Evolutionary conservation across 306 rosid genomes (phyloP).

Genomic region (Ammopiptanthus mongolicus): DNA sequence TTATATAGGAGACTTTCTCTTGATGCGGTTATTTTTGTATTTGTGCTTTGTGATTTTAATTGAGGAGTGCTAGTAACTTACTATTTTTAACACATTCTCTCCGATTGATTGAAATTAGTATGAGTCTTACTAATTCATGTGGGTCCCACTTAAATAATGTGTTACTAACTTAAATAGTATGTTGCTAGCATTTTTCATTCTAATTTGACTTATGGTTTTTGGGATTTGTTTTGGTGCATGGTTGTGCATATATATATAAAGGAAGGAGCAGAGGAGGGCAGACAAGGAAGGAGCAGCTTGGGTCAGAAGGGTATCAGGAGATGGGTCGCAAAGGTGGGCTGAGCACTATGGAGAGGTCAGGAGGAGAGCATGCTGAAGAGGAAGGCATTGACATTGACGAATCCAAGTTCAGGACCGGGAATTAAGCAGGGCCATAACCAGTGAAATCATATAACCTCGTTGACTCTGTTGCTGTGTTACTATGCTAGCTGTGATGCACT

Average conservation of each 20-base stretch:
- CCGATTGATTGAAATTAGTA: too few relatives aligned
- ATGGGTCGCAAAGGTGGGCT: slow-evolving; percentile 78
- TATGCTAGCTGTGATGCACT: slow-evolving; percentile 23
- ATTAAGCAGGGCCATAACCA: neutral
- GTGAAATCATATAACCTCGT: neutral
- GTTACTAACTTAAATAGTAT: too few relatives aligned
- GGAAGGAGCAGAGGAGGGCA: slow-evolving; percentile 63
- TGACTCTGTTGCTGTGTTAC: neutral
- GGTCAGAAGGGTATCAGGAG: slow-evolving; percentile 46
- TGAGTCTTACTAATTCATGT: too few relatives aligned
- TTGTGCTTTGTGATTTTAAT: too few relatives aligned
- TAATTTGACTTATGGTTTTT: too few relatives aligned
- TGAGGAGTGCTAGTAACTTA: too few relatives aligned
- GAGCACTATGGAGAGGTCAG: slow-evolving; percentile 48
- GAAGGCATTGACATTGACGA: slow-evolving; percentile 53
- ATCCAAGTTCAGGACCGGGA: slow-evolving; percentile 46
- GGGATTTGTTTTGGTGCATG: too few relatives aligned
- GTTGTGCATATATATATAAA: neutral
- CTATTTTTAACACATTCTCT: too few relatives aligned
- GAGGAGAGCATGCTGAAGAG: slow-evolving; percentile 51
- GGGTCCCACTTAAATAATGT: too few relatives aligned
- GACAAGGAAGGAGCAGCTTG: slow-evolving; percentile 59
- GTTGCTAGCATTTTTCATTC: too few relatives aligned
- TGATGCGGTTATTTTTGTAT: too few relatives aligned
- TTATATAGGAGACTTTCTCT: too few relatives aligned